Conservation (phyloP, 257 asterid species). For the Nyctanthes arbortristis region DNA sequence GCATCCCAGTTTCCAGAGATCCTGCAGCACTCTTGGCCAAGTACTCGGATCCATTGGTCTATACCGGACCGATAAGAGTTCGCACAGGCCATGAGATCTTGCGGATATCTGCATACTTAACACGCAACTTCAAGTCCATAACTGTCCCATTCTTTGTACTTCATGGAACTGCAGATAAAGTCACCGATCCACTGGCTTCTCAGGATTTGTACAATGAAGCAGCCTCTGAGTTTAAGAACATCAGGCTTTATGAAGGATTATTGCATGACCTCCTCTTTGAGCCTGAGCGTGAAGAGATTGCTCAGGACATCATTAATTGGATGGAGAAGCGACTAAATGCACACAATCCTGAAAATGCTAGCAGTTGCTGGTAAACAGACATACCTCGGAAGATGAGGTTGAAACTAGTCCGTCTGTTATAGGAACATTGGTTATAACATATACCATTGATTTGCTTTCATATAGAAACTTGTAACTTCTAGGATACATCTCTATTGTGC, state of each 20-base stretch:
- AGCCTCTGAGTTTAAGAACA: conserved; percentile 74
- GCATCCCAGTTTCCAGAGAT: too few species aligned
- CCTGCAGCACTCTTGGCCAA: too few species aligned
- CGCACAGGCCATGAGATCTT: conserved; percentile 95
- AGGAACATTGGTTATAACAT: too few species aligned
- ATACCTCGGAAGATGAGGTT: conserved; percentile 3
- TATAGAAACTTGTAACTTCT: too few species aligned
- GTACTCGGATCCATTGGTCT: conserved; percentile 93
- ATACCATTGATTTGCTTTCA: too few species aligned
- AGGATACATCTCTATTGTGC: too few species aligned
- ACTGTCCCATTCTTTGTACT: conserved; percentile 94
- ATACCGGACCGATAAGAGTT: conserved; percentile 91
- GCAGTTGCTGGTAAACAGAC: conserved; percentile 25
- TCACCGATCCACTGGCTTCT: conserved; percentile 94
- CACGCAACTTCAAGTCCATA: conserved; percentile 65
- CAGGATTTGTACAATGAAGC: conserved; percentile 89
- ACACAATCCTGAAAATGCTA: conserved; percentile 20
- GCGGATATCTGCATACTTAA: conserved; percentile 76
- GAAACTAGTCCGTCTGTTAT: background rate
- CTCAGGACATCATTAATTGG: conserved; percentile 90
- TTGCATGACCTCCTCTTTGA: conserved; percentile 96
- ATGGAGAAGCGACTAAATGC: conserved; percentile 61
- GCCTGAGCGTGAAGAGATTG: conserved; percentile 86
- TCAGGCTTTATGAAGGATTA: conserved; percentile 86
- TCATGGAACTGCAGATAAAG: too few species aligned